Base-by-base conservation (phyloP, 768 basidiomycete species). In the Trametes meyenii region DNA sequence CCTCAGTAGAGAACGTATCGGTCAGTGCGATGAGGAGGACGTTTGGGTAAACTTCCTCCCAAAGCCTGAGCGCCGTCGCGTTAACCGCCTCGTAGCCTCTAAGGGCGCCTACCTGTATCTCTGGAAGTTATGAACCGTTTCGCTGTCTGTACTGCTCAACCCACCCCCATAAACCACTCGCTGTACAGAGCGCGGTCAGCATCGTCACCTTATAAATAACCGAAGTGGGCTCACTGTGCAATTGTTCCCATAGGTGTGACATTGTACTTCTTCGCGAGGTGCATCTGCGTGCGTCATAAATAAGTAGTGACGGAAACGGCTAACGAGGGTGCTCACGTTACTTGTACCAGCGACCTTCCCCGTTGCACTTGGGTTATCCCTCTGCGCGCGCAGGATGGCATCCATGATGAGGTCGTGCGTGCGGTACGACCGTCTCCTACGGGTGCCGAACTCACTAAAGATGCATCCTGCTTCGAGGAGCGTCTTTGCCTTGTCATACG, bases 101-200 rank as follows among this genome's bases (percentile, higher is more conserved):
- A 66, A 93, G 67, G 1, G 96, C 94, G 5, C 88, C 94, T 49
- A 96, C 80, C 91, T 93, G 66, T 23, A 38, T 19, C 19, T 13
- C n/a, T n/a, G 19, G 16, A 46, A 8, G 24, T 44, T 1, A 29
- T 10, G 50, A 33, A 35, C 16, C 39, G 12, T 16, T 36, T 17
- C 5, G 52, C 14, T 21, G 43, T 23, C 11, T 12, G 26, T 5
- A 44, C 39, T 35, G 60, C 49, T 21, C 75, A 89, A 61, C 49
- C 24, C 75, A 89, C 91, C 56, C 86, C 92, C 92, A 94, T 94
- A 70, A 90, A 91, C 92, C 92, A 94, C 76, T 94, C 92, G 71
- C 92, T 90, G 38, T 58, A 73, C n/a, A 67, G 60, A 5, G 2
- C 19, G 24, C 23, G 3, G 45, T 50, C n/a, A 63, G 39, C 7